These are phyloP conservation scores for Piper betle DNA, from an alignment of 164 flowering plant species.

Conservation along the genomic window DNA sequence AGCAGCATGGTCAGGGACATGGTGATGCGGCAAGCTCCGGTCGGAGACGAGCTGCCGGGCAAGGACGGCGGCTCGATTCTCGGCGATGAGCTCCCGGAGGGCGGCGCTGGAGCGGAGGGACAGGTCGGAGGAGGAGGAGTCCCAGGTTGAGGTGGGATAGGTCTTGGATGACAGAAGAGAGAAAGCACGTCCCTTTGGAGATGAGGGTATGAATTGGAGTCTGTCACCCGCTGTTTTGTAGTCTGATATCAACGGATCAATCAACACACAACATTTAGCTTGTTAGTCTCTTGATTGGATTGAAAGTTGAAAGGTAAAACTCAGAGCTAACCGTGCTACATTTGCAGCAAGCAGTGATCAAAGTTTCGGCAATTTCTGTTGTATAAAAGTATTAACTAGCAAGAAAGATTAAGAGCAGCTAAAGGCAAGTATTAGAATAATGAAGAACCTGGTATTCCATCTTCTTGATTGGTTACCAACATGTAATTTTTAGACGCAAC, in stretches of 20 bases:
- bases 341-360: too few species aligned
- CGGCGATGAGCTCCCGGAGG: conserved; percentile 54
- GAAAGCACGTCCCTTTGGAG: conserved; percentile 47
- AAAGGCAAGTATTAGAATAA: too few species aligned
- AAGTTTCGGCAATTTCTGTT: too few species aligned
- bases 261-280: neutral
- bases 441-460: too few species aligned
- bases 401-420: too few species aligned
- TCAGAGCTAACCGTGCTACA: too few species aligned
- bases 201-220: conserved; percentile 19
- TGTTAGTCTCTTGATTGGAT: too few species aligned
- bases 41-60: conserved; percentile 34
- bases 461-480: too few species aligned
- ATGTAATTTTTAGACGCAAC: too few species aligned
- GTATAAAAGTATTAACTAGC: too few species aligned
- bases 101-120: conserved; percentile 57
- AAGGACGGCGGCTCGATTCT: conserved; percentile 45
- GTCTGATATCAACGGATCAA: conserved; percentile 7
- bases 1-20: conserved; percentile 9
- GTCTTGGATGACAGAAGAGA: conserved; percentile 69
- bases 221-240: conserved; percentile 18
- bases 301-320: too few species aligned
- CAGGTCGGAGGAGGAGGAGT: conserved; percentile 27
- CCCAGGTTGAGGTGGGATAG: conserved; percentile 14
- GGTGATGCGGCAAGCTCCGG: conserved; percentile 18